A percentile compares a stretch with the other conserved stretches of the same genome.
phyloP scores from a whole-genome alignment of 257 asterid species.

The Gentiana macrophylla region DNA sequence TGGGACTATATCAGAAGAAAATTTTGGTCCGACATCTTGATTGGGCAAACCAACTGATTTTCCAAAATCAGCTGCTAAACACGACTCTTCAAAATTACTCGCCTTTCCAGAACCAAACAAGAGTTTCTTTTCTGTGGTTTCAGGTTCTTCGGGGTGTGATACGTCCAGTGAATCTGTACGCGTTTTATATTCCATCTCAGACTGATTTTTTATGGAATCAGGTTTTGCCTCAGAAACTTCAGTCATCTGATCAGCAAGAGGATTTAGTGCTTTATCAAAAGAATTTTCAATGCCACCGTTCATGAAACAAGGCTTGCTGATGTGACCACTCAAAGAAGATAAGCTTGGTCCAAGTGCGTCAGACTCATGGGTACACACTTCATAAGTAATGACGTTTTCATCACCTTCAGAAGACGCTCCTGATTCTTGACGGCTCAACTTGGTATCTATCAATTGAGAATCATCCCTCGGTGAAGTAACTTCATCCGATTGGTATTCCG shows the following conservation, averaged over 20 bases:
- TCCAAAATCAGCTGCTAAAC: slow-evolving; percentile 30
- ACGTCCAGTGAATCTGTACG: slow-evolving; percentile 15
- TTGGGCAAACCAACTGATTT: slow-evolving; percentile 24
- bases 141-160: slow-evolving; percentile 27
- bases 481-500: slow-evolving; percentile 13
- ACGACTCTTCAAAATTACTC: slow-evolving; percentile 72
- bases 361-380: slow-evolving; percentile 18
- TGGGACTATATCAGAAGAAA: slow-evolving; percentile 26
- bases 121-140: slow-evolving; percentile 30
- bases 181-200: slow-evolving; percentile 21
- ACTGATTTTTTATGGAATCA: slow-evolving; percentile 16
- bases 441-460: slow-evolving; percentile 11
- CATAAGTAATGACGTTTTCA: slow-evolving; percentile 21
- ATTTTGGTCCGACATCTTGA: slow-evolving; percentile 33
- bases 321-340: neutral
- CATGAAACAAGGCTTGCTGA: too few relatives aligned
- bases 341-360: slow-evolving; percentile 11
- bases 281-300: slow-evolving; percentile 7
- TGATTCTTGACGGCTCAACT: slow-evolving; percentile 10
- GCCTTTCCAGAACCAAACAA: slow-evolving; percentile 40
- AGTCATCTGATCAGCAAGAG: slow-evolving; percentile 21
- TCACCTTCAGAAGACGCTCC: slow-evolving; percentile 21
- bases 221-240: slow-evolving; percentile 25
- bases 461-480: slow-evolving; percentile 12
- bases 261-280: slow-evolving; percentile 16